phyloP scores from a whole-genome alignment of 805 yeast species.

The Saccharomycopsis fermentans region DNA sequence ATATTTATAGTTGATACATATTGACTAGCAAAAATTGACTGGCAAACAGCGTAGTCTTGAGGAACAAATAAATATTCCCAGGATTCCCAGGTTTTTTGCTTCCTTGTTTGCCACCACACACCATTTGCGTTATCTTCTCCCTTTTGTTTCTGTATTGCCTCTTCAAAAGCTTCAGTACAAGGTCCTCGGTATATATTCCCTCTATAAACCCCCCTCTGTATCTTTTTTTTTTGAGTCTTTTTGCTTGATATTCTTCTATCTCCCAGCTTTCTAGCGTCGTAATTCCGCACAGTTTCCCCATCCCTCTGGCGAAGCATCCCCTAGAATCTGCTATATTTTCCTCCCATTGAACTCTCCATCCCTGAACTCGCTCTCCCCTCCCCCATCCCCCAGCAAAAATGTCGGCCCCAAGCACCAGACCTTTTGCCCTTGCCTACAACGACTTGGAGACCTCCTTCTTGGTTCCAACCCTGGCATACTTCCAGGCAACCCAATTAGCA shows the following conservation, averaged over 20 bases:
- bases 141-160: too few relatives aligned
- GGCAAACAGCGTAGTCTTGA: neutral
- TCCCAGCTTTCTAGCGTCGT: too few relatives aligned
- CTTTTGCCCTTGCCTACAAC: constrained; percentile 77
- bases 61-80: neutral
- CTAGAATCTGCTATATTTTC: neutral
- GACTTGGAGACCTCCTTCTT: constrained; percentile 78
- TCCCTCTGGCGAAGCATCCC: neutral
- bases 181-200: too few relatives aligned
- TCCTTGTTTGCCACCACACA: neutral
- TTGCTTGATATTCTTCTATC: too few relatives aligned
- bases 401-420: constrained; percentile 45
- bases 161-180: too few relatives aligned
- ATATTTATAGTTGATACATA: neutral
- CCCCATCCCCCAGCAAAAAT: too few relatives aligned
- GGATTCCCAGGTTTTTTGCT: neutral
- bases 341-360: too few relatives aligned
- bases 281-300: too few relatives aligned
- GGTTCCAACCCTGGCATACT: constrained; percentile 73
- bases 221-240: too few relatives aligned
- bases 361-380: too few relatives aligned
- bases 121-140: too few relatives aligned
- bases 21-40: neutral
- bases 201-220: too few relatives aligned
- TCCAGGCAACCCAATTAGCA: constrained; percentile 76